Conservation (phyloP, 179 eudicot genomes). For the Corrigiola litoralis region DNA sequence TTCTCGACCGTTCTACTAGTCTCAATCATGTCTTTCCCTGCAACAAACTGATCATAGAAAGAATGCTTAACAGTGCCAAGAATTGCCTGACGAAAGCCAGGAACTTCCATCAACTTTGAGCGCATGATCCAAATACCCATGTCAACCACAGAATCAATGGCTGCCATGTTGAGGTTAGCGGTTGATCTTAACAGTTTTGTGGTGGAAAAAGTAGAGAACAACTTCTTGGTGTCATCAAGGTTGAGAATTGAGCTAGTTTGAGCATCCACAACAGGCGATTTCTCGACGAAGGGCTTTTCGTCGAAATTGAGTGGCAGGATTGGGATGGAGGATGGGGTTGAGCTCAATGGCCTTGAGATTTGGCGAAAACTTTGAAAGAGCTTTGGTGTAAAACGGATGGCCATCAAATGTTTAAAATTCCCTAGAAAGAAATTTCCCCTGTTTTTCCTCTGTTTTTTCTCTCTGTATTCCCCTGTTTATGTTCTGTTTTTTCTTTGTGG, state of each 20-base stretch:
- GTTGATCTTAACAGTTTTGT: constrained; percentile 40
- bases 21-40: constrained; percentile 50
- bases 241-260: constrained; percentile 18
- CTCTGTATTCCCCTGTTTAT: constrained; percentile 14
- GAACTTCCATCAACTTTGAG: constrained; percentile 41
- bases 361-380: constrained; percentile 29
- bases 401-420: constrained; percentile 28
- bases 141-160: constrained; percentile 46
- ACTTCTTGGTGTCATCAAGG: constrained; percentile 24
- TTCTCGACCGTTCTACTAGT: constrained; percentile 38
- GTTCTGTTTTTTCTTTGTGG: constrained; percentile 15
- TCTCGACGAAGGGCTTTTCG: constrained; percentile 20
- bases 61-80: constrained; percentile 34
- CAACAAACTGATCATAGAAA: constrained; percentile 78
- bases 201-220: constrained; percentile 35
- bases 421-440: no score
- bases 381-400: constrained; percentile 35
- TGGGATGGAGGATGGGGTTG: constrained; percentile 20
- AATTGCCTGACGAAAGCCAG: constrained; percentile 27
- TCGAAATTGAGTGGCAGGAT: constrained; percentile 27
- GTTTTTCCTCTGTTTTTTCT: background rate
- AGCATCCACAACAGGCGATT: background rate
- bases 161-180: constrained; percentile 30
- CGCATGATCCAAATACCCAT: constrained; percentile 53
- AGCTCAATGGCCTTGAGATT: constrained; percentile 20